phyloP scores from a whole-genome alignment of 495 filamentous ascomycete species.

The Melanomma pulvis-pyrius region DNA sequence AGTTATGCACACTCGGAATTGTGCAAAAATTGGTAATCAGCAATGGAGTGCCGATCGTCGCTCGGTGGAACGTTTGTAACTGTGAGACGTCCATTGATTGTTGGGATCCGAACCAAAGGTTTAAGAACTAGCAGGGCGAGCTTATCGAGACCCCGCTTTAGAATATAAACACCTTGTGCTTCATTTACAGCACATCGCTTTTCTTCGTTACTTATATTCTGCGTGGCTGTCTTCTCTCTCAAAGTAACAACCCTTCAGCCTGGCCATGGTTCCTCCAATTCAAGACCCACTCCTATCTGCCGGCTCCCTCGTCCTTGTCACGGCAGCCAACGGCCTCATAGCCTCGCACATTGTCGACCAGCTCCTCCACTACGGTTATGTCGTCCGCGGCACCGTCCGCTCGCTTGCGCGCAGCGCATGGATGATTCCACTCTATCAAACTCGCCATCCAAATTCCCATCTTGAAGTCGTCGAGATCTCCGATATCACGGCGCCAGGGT shows the following conservation, averaged over 20 bases:
- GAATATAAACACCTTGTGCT: too few species aligned
- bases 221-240: too few species aligned
- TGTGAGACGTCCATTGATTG: too few species aligned
- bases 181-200: neutral
- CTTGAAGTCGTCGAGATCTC: constrained; percentile 16
- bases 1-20: too few species aligned
- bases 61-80: too few species aligned
- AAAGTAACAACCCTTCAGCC: neutral
- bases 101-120: too few species aligned
- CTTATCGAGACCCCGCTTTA: too few species aligned
- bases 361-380: constrained; percentile 37
- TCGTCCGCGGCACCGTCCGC: constrained; percentile 30
- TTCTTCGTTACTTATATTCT: too few species aligned
- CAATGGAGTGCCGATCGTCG: too few species aligned
- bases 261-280: neutral
- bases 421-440: constrained; percentile 4
- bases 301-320: constrained; percentile 38
- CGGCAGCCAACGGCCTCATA: constrained; percentile 46
- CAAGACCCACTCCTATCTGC: constrained; percentile 4
- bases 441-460: neutral
- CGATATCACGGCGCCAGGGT: constrained; percentile 2
- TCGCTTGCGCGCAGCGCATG: constrained; percentile 18
- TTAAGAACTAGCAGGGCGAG: too few species aligned
- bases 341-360: constrained; percentile 44
- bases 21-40: too few species aligned